Evolutionary conservation across 208 protist species (phyloP).

Genomic region (Acanthamoeba castellanii): DNA sequence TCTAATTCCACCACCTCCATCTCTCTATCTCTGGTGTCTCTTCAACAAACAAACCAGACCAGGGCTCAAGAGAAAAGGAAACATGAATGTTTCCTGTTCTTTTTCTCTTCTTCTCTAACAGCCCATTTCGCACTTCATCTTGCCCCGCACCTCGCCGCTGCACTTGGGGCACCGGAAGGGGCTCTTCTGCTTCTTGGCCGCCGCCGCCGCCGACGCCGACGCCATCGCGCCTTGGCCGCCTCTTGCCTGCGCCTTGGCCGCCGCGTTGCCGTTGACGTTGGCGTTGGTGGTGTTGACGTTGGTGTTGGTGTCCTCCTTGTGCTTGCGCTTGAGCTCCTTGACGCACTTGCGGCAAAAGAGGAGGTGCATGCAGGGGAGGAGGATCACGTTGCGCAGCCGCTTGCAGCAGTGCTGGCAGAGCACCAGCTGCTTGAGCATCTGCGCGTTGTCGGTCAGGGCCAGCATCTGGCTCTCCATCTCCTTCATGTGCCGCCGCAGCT

Average conservation of each 20-base stretch:
- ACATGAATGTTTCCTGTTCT: too few species aligned
- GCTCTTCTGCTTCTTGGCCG: not conserved
- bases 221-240: not conserved
- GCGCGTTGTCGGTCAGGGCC: not conserved
- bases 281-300: not conserved
- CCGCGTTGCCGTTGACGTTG: not conserved
- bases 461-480: constrained; percentile 29
- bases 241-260: not conserved
- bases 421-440: not conserved
- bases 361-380: constrained; percentile 46
- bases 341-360: constrained; percentile 20
- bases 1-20: too few species aligned
- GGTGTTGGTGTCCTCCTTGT: not conserved
- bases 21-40: too few species aligned
- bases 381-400: not conserved
- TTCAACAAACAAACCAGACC: too few species aligned
- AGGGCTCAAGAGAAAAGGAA: too few species aligned
- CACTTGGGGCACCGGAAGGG: not conserved
- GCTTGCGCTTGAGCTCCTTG: not conserved
- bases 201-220: not conserved
- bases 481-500: constrained; percentile 3
- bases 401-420: constrained; percentile 15
- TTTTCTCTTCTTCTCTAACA: too few species aligned
- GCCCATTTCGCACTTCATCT: constrained; percentile 29
- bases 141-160: not conserved